Conservation (phyloP, 176 grass and related monocot species). For the Otatea glauca region DNA sequence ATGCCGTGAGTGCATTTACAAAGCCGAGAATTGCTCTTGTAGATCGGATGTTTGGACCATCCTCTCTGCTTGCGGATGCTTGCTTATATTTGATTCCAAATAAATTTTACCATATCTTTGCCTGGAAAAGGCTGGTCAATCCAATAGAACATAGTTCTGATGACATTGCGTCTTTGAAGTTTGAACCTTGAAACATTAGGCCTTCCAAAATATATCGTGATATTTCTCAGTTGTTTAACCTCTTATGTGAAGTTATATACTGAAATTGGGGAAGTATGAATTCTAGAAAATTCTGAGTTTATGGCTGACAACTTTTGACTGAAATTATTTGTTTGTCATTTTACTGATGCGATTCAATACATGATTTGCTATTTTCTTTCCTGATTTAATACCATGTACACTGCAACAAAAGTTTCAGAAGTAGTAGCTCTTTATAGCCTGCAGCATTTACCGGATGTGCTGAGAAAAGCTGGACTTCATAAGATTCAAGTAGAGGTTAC, state of each 20-base stretch:
- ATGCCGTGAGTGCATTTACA: too few species aligned
- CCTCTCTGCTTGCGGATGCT: too few species aligned
- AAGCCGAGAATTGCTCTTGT: too few species aligned
- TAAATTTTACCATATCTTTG: too few species aligned
- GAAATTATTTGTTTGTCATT: background rate
- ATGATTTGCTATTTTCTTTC: background rate
- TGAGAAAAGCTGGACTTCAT: conserved; percentile 73
- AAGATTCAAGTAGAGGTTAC: conserved; percentile 71
- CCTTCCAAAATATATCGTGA: too few species aligned
- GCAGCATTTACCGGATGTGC: conserved; percentile 69
- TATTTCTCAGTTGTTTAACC: too few species aligned
- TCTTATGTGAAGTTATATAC: background rate
- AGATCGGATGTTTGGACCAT: too few species aligned
- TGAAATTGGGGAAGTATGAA: background rate
- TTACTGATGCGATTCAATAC: background rate
- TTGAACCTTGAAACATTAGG: too few species aligned
- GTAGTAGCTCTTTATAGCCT: conserved; percentile 68
- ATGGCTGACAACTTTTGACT: background rate
- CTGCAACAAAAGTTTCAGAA: background rate
- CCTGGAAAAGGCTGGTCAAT: too few species aligned
- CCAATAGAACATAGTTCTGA: too few species aligned
- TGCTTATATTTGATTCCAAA: too few species aligned
- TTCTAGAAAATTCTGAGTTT: conserved; percentile 1
- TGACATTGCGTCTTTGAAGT: too few species aligned
- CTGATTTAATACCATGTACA: conserved; percentile 29